These are phyloP conservation scores for Acephala macrosclerotiorum DNA, from an alignment of 2,329 filamentous ascomycete genomes.

Conservation along the genomic window DNA sequence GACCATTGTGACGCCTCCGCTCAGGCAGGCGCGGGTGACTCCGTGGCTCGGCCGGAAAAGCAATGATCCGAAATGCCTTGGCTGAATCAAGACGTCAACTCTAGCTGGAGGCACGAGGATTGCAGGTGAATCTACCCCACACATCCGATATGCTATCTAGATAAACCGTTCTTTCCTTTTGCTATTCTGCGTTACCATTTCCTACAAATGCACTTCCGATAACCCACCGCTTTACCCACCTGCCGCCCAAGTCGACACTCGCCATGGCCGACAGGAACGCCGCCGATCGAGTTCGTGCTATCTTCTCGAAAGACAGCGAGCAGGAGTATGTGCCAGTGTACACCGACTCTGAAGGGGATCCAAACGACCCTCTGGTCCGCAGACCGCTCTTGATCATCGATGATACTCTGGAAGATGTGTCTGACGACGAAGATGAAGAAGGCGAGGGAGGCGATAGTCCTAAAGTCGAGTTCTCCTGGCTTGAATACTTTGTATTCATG, in stretches of 20 bases:
- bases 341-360: slow-evolving; percentile 26
- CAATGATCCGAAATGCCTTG: neutral
- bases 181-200: neutral
- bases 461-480: slow-evolving; percentile 71
- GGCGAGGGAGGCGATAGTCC: slow-evolving; percentile 27
- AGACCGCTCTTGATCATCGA: slow-evolving; percentile 26
- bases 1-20: slow-evolving; percentile 5
- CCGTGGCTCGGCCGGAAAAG: neutral
- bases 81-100: slow-evolving; percentile 17
- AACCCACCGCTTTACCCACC: neutral
- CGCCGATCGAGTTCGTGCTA: slow-evolving; percentile 36
- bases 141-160: neutral
- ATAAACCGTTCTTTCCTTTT: neutral
- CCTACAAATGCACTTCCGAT: slow-evolving; percentile 5
- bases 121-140: neutral
- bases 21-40: neutral
- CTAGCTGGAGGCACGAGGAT: neutral
- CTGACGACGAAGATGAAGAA: slow-evolving; percentile 20
- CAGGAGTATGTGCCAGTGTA: slow-evolving; percentile 37
- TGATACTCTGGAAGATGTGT: slow-evolving; percentile 19
- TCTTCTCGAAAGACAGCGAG: slow-evolving; percentile 34
- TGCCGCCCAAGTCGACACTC: neutral
- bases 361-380: slow-evolving; percentile 30
- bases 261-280: slow-evolving; percentile 26
- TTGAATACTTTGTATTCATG: slow-evolving; percentile 86